Evolutionary conservation across 768 basidiomycete genomes (phyloP).

Genomic region (Megacollybia marginata): DNA sequence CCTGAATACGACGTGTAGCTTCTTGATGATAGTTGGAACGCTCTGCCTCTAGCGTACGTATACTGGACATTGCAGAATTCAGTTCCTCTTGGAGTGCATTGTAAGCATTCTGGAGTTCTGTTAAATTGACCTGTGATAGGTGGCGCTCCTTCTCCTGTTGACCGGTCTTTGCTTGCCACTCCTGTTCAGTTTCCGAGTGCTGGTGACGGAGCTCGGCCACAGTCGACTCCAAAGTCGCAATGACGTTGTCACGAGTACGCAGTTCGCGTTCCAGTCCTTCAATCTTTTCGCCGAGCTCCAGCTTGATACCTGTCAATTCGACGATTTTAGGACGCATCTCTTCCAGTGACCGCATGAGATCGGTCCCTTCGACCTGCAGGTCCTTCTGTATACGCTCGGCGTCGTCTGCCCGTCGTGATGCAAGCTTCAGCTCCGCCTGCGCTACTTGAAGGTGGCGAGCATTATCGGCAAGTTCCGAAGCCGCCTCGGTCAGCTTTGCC

Average conservation of each 20-base stretch:
- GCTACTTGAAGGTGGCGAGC: conserved; percentile 50
- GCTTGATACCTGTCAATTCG: conserved; percentile 65
- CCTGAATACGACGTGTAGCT: conserved; percentile 44
- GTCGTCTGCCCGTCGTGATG: conserved; percentile 64
- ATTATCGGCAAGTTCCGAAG: conserved; percentile 43
- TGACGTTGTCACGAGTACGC: conserved; percentile 46
- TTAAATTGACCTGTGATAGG: conserved; percentile 38
- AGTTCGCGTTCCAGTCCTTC: conserved; percentile 48
- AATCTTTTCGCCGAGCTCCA: conserved; percentile 61
- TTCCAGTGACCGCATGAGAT: conserved; percentile 71
- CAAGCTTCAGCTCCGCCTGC: conserved; percentile 60
- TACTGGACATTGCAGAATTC: conserved; percentile 41
- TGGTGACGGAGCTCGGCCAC: conserved; percentile 49
- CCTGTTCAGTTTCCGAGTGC: conserved; percentile 36
- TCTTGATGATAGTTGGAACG: conserved; percentile 53
- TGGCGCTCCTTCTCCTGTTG: conserved; percentile 47
- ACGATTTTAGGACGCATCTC: conserved; percentile 85
- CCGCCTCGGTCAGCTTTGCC: conserved; percentile 49
- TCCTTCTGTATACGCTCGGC: conserved; percentile 66
- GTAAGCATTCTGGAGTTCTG: conserved; percentile 59
- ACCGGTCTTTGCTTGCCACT: conserved; percentile 35
- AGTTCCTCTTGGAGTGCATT: conserved; percentile 56
- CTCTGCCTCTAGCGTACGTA: conserved; percentile 58
- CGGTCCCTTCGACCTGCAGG: conserved; percentile 72
- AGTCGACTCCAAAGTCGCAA: conserved; percentile 53